phyloP scores from a whole-genome alignment of 108 stramenopile species.

The Craspedostauros australis region DNA sequence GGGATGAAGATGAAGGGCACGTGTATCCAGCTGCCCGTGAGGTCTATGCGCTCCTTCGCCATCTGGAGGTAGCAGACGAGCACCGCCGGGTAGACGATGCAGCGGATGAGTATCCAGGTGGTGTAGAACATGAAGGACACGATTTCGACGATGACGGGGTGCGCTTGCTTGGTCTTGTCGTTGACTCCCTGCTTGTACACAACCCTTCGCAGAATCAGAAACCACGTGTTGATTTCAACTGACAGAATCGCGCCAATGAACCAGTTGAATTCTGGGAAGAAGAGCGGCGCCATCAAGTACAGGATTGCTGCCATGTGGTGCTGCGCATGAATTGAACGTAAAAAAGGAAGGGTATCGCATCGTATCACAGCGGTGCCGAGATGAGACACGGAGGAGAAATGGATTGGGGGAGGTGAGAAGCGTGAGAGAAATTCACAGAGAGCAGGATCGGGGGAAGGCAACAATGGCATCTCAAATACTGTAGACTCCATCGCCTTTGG shows the following conservation, averaged over 20 bases:
- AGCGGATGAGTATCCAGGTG: conserved; percentile 65
- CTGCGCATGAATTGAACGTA: conserved; percentile 12
- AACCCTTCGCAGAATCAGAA: conserved; percentile 53
- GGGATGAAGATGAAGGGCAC: conserved; percentile 24
- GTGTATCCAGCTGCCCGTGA: conserved; percentile 11
- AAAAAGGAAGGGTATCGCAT: too few species aligned
- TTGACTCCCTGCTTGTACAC: conserved; percentile 55
- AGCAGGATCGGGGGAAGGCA: too few species aligned
- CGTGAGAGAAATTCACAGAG: too few species aligned
- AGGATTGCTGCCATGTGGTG: conserved; percentile 78
- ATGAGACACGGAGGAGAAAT: conserved; percentile 4
- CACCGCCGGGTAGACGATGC: conserved; percentile 42
- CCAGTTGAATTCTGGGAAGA: conserved; percentile 46
- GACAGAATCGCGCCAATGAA: conserved; percentile 84
- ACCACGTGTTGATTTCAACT: conserved; percentile 58
- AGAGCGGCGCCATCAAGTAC: conserved; percentile 66
- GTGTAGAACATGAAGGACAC: conserved; percentile 66
- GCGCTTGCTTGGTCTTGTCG: conserved; percentile 43
- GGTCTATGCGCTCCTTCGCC: conserved; percentile 7
- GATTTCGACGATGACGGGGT: conserved; percentile 41
- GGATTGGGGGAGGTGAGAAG: conserved; percentile 56
- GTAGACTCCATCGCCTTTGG: too few species aligned
- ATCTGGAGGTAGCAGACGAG: conserved; percentile 11
- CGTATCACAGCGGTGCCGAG: too few species aligned
- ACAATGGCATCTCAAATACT: too few species aligned